Percentiles rank a stretch among this genome's conserved stretches.
phyloP scores from a whole-genome alignment of 1,139 yeast species.

The Diutina pseudorugosa region DNA sequence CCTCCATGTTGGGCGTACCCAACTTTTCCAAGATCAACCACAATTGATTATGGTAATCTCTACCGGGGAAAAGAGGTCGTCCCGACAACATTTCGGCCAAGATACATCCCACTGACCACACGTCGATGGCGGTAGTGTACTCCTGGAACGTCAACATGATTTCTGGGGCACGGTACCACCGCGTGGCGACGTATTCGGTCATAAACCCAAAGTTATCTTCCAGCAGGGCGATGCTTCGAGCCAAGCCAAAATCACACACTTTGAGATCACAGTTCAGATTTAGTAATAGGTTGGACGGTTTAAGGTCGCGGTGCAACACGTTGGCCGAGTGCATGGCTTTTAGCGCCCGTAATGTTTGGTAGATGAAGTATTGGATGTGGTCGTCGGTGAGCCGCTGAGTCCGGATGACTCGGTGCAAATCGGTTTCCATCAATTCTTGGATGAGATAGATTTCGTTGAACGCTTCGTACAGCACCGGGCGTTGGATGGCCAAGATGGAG shows the following conservation, averaged over 20 bases:
- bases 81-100: slow-evolving; percentile 85
- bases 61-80: slow-evolving; percentile 85
- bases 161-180: slow-evolving; percentile 97
- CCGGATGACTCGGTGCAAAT: slow-evolving; percentile 78
- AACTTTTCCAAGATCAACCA: slow-evolving; percentile 76
- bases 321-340: slow-evolving; percentile 87
- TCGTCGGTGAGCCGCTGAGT: slow-evolving; percentile 82
- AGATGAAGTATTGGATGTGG: slow-evolving; percentile 85
- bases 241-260: slow-evolving; percentile 90
- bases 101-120: slow-evolving; percentile 96
- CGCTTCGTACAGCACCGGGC: slow-evolving; percentile 62
- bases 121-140: slow-evolving; percentile 89
- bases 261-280: slow-evolving; percentile 92
- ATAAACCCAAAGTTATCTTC: slow-evolving; percentile 58
- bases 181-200: slow-evolving; percentile 95
- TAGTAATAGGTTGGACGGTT: slow-evolving; percentile 77
- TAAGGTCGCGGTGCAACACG: slow-evolving; percentile 85
- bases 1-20: slow-evolving; percentile 84
- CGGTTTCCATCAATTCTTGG: slow-evolving; percentile 96
- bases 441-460: slow-evolving; percentile 84
- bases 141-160: slow-evolving; percentile 91
- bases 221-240: slow-evolving; percentile 36
- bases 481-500: slow-evolving; percentile 80
- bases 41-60: slow-evolving; percentile 86
- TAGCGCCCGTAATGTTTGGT: slow-evolving; percentile 82